Percentiles rank a stretch among this genome's conserved stretches.
phyloP scores from a whole-genome alignment of 768 basidiomycete genomes.

The Pisolithus albus region DNA sequence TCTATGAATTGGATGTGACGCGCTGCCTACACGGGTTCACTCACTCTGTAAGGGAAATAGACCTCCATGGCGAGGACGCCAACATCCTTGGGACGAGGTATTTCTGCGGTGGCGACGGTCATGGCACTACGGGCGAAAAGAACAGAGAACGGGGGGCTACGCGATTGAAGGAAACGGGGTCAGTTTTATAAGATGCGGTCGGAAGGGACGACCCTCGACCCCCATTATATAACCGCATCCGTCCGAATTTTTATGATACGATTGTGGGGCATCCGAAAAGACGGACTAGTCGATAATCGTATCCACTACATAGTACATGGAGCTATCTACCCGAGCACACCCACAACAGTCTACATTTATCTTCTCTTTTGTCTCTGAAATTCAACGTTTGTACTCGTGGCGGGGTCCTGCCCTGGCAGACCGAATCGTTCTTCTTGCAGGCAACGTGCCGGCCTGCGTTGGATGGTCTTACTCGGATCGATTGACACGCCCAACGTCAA shows the following conservation, averaged over 20 bases:
- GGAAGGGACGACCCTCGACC: neutral
- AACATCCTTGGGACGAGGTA: slow-evolving; percentile 78
- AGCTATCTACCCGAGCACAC: no score
- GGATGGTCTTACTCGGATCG: no score
- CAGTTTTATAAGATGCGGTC: slow-evolving; percentile 17
- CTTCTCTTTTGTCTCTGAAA: no score
- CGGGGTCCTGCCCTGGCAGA: no score
- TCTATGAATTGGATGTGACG: slow-evolving; percentile 3
- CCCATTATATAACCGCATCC: slow-evolving; percentile 21
- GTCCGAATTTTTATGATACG: slow-evolving; percentile 24
- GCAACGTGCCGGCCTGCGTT: no score
- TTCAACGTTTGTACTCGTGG: no score
- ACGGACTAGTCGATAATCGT: no score
- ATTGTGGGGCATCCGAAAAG: slow-evolving; percentile 16
- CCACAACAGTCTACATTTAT: no score
- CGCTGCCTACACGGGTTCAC: slow-evolving; percentile 24
- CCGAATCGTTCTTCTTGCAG: no score
- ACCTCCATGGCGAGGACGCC: slow-evolving; percentile 91
- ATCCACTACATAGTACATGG: no score
- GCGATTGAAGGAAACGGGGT: neutral
- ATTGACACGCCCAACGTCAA: no score
- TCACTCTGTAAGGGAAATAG: slow-evolving; percentile 88
- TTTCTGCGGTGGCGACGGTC: slow-evolving; percentile 18
- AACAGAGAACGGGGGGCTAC: neutral
- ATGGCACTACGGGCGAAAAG: slow-evolving; percentile 6